Evolutionary conservation across 139 green algal species (phyloP), one percentile per base, ranked within the genome.

Genomic region (Choricystis sp.): DNA sequence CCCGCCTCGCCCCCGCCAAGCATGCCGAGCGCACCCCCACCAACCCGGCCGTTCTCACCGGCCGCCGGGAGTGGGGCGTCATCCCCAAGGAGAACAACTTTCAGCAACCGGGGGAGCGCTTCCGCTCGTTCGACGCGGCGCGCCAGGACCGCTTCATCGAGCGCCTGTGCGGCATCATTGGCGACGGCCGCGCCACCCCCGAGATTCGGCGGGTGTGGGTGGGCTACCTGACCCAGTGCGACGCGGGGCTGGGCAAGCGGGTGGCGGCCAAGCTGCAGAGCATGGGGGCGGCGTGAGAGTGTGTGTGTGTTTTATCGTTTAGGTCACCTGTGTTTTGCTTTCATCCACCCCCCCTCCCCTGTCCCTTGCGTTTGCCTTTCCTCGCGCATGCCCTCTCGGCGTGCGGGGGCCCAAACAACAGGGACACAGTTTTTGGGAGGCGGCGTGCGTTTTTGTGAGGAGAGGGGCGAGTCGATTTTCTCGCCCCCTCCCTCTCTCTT

Each of bases 11-110:
- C 75, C 81, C 82, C 3, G 84, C 80, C 21, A 78, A 84, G 60
- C 79, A 97, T 62, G 82, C 90, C 2, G 81, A 89, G 69, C 67
- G 56, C 3, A 82, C 80, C 40, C 89, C 91, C 20, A 73, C 79
- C 25, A 65, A 72, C 55, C 63, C 64, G 58, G 65, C 62, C 29
- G 59, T 60, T 23, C 24, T 96, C 2, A 64, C 49, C 5, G 90
- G 86, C 59, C 65, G 61, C n/a, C 80, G 90, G 48, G 87, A 91
- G 78, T 68, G 81, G 31, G 72, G 66, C 19, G 75, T 93, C 14
- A 91, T 96, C 61, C 66, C 73, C 64, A 96, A 96, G 77, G 89
- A 96, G 70, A 96, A 96, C 76, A 96, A 96, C 74, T 96, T 96
- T 66, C 29, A 74, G 72, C 70, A 85, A 77, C 71, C 85, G 0